phyloP scores from a whole-genome alignment of 1,284 basidiomycete species.

The Sporisorium sorghi region DNA sequence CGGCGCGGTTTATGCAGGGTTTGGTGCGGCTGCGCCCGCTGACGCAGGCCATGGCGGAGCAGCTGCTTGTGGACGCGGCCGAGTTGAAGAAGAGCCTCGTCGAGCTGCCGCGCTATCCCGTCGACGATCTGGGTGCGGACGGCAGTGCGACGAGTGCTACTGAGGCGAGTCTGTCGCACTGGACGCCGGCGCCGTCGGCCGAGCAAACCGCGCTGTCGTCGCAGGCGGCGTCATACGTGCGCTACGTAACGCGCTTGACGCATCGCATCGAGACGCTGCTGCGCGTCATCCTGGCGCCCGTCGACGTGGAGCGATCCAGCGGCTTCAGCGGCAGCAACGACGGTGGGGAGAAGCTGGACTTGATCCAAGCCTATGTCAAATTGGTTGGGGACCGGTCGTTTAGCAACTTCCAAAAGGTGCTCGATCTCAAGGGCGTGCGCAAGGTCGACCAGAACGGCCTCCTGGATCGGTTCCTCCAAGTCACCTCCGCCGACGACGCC shows the following conservation, averaged over 20 bases:
- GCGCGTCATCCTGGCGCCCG: constrained; percentile 48
- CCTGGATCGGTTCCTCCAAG: constrained; percentile 86
- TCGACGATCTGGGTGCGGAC: constrained; percentile 37
- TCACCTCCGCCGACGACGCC: constrained; percentile 69
- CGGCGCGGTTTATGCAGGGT: constrained; percentile 49
- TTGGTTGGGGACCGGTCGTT: constrained; percentile 61
- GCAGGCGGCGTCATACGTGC: constrained; percentile 49
- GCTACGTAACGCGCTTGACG: constrained; percentile 54
- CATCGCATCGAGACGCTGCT: constrained; percentile 56
- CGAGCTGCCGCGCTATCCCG: constrained; percentile 60
- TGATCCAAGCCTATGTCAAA: constrained; percentile 58
- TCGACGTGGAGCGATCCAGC: constrained; percentile 13
- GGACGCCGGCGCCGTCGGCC: constrained; percentile 31
- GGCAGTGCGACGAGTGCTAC: constrained; percentile 18
- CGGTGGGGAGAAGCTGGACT: constrained; percentile 13
- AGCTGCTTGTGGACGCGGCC: constrained; percentile 54
- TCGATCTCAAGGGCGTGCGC: constrained; percentile 85
- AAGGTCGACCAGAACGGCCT: constrained; percentile 87
- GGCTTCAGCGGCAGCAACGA: not conserved
- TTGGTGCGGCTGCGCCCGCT: constrained; percentile 62
- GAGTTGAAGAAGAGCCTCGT: constrained; percentile 54
- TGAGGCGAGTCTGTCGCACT: constrained; percentile 35
- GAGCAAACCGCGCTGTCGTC: constrained; percentile 44
- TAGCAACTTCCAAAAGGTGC: constrained; percentile 82
- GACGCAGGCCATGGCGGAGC: constrained; percentile 45